Evolutionary conservation across 768 basidiomycete species (phyloP), one percentile per base, ranked within the genome.

Genomic region (Aureoboletus auriporus): DNA sequence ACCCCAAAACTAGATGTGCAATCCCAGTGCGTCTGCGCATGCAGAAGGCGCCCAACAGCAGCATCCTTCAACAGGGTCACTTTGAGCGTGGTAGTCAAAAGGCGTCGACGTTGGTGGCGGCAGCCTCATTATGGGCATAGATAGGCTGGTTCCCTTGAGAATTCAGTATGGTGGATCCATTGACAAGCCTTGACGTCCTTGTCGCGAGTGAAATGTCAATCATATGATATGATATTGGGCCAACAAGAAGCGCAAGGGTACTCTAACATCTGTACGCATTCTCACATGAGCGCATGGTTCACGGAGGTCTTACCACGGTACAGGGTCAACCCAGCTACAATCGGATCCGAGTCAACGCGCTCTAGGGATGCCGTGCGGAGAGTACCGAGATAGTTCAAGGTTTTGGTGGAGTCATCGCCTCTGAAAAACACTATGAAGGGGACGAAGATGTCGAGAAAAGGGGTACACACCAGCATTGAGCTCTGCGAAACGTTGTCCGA

Each of bases 401-500:
- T 43, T 69, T 67, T 17, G 60, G 59, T 27, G 62, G 47, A 16
- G 44, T 46, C 65, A 69, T 68, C 27, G 67, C 62, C 53, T 67
- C 65, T 69, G 61, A 46, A 45, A 39, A 49, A 48, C n/a, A 16
- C 10, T 3, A 8, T 51, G 28, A 50, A 34, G 27, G 30, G 14
- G 17, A 30, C 6, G 6, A 17, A 33, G 31, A 23, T 12, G 6
- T 36, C 28, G 9, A 2, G 5, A 4, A 30, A 27, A 34, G 16
- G 17, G 26, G 30, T 13, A 74, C 88, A 50, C 55, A 93, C 93
- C 93, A 46, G 91, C 91, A 60, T 93, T 95, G 53, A 87, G 71
- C 65, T 95, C 93, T 39, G 92, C 91, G 63, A 95, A 96, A 39
- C 93, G 79, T 27, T 91, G 85, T 6, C 92, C 92, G 13, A 95